These are phyloP conservation scores for Melaleuca quinquenervia DNA, from an alignment of 345 rosid species.

Conservation along the genomic window DNA sequence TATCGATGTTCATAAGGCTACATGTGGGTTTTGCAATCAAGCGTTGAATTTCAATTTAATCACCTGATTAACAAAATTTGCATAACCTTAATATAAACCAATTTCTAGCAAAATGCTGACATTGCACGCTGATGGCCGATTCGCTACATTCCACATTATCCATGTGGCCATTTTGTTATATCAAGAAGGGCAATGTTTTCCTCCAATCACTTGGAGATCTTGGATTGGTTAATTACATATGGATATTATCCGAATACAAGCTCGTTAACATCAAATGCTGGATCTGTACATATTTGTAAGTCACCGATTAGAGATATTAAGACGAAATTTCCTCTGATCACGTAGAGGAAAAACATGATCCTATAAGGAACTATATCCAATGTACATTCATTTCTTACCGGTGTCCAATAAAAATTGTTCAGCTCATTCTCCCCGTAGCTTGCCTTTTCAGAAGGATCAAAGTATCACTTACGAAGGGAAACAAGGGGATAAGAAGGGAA, in stretches of 20 bases:
- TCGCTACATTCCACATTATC: not conserved
- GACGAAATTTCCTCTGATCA: no score
- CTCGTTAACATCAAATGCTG: no score
- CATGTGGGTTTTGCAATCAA: not conserved
- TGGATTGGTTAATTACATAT: accelerated
- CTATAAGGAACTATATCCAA: no score
- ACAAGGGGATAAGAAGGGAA: no score
- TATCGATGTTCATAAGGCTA: not conserved
- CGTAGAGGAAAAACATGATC: no score
- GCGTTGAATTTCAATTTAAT: not conserved
- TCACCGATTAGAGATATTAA: not conserved
- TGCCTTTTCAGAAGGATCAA: no score
- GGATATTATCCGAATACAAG: not conserved
- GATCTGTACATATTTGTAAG: no score
- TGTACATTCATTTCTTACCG: no score
- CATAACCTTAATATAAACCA: not conserved
- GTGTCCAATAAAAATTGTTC: no score
- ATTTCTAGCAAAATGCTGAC: not conserved
- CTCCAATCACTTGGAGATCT: not conserved
- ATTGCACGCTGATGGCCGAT: not conserved
- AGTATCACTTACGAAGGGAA: no score
- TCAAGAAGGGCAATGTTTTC: not conserved
- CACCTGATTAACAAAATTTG: not conserved
- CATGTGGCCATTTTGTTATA: not conserved
- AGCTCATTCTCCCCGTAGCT: no score